A percentile compares a stretch with the other conserved stretches of the same genome.
phyloP scores from a whole-genome alignment of 2,329 filamentous ascomycete genomes.

The Aspergillus terreus region DNA sequence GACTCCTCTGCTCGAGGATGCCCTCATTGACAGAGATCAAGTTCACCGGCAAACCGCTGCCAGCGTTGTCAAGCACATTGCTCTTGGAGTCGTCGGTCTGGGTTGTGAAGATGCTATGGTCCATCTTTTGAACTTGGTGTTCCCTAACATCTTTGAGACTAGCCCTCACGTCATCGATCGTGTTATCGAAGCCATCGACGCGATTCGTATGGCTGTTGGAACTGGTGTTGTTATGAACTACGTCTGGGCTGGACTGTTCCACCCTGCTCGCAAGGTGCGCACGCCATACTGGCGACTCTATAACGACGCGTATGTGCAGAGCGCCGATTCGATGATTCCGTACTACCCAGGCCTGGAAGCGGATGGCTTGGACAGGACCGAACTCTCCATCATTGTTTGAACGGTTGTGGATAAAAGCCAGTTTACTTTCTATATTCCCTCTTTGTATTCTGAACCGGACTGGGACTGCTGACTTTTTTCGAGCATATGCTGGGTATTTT shows the following conservation, averaged over 20 bases:
- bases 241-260: slow-evolving; percentile 95
- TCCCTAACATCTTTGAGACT: slow-evolving; percentile 96
- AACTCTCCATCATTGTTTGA: slow-evolving; percentile 79
- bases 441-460: slow-evolving; percentile 15
- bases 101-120: slow-evolving; percentile 99
- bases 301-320: slow-evolving; percentile 94
- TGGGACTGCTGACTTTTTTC: neutral
- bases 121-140: slow-evolving; percentile 91
- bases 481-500: slow-evolving; percentile 7
- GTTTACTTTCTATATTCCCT: slow-evolving; percentile 18
- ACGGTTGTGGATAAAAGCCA: slow-evolving; percentile 10
- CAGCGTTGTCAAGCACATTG: slow-evolving; percentile 95
- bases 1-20: slow-evolving; percentile 90
- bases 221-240: slow-evolving; percentile 95
- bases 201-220: slow-evolving; percentile 87
- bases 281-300: slow-evolving; percentile 95
- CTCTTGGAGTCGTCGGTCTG: slow-evolving; percentile 92
- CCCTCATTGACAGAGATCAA: slow-evolving; percentile 95
- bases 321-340: slow-evolving; percentile 90
- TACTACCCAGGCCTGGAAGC: slow-evolving; percentile 89
- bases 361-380: slow-evolving; percentile 71
- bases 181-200: slow-evolving; percentile 95
- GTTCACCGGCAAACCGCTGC: slow-evolving; percentile 96
- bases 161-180: slow-evolving; percentile 97
- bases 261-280: slow-evolving; percentile 90